Base-by-base conservation (phyloP, 169 alveolate species). In the Blepharisma undulans region DNA sequence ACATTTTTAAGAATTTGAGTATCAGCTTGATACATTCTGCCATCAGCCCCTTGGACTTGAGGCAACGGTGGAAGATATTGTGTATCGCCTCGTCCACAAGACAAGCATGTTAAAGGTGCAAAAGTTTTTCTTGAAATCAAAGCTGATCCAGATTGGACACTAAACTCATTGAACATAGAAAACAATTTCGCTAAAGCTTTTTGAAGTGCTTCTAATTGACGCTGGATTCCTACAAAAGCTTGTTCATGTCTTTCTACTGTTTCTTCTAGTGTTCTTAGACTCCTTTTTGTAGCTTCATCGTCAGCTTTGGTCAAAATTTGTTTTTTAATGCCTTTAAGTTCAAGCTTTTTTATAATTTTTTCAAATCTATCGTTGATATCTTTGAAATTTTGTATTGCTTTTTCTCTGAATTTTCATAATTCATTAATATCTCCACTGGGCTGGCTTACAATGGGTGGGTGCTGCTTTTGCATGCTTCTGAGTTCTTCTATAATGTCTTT, bases 31-130 rank as follows among this genome's bases (percentile, higher is more conserved):
- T 86, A 86, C 60, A 86, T 21, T n/a, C 66, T 60, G 21, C 91
- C 91, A 72, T 86, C 91, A 60, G 22, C 25, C 29, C 91, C 91
- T 32, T 71, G 80, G 16, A 86, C 91, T 25, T 86, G 91, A 19
- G 91, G 91, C 7, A 72, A 29, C 5, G 84, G n/a, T 1, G 91
- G 91, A 30, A 60, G 29, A 36, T 30, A 86, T n/a, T 27, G 27
- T 19, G 91, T n/a, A 71, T 86, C 91, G 12, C 91, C 91, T 18
- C 91, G 10, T 6, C 91, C 91, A 72, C 91, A 86, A 32, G 74
- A 27, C 33, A 86, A 33, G 66, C 91, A 86, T 19, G 25, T 27
- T 18, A 48, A 18, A 0, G 84, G 29, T 22, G 81, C 29, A 19
- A 60, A 27, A 16, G 80, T 21, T 30, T 72, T 61, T 21, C 33